Conservation (phyloP, 768 basidiomycete species). For the Tephrocybe sp. region DNA sequence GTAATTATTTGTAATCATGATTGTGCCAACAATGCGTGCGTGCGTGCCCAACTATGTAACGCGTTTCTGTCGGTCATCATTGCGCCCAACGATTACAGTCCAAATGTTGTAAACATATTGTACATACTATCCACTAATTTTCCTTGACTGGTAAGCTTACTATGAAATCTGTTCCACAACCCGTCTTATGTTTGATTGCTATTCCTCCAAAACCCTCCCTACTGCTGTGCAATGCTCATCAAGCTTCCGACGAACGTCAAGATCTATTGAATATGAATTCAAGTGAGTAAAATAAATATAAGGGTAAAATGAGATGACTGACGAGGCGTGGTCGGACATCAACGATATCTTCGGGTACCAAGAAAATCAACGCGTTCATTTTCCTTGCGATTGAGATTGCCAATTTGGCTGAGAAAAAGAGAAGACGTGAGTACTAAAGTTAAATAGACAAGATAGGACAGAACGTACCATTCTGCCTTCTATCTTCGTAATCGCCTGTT, state of each 20-base stretch:
- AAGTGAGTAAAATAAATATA: not conserved
- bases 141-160: too few relatives aligned
- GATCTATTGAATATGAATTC: slow-evolving; percentile 50
- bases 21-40: too few relatives aligned
- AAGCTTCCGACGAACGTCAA: slow-evolving; percentile 94
- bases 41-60: too few relatives aligned
- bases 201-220: too few relatives aligned
- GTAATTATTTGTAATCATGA: too few relatives aligned
- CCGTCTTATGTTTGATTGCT: too few relatives aligned
- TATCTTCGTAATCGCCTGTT: slow-evolving; percentile 76
- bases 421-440: slow-evolving; percentile 4
- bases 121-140: too few relatives aligned
- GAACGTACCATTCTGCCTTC: slow-evolving; percentile 82
- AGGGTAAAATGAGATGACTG: slow-evolving; percentile 27
- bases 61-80: too few relatives aligned
- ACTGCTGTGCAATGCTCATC: slow-evolving; percentile 66
- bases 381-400: slow-evolving; percentile 99
- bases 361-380: slow-evolving; percentile 93
- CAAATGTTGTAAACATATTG: too few relatives aligned
- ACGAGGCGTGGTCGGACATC: slow-evolving; percentile 91
- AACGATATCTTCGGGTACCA: slow-evolving; percentile 97
- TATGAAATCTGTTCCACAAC: too few relatives aligned
- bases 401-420: slow-evolving; percentile 70
- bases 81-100: too few relatives aligned
- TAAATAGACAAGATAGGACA: not conserved